These are phyloP conservation scores for Paecilomyces sp. DNA, from an alignment of 2,329 filamentous ascomycete species.

Conservation along the genomic window DNA sequence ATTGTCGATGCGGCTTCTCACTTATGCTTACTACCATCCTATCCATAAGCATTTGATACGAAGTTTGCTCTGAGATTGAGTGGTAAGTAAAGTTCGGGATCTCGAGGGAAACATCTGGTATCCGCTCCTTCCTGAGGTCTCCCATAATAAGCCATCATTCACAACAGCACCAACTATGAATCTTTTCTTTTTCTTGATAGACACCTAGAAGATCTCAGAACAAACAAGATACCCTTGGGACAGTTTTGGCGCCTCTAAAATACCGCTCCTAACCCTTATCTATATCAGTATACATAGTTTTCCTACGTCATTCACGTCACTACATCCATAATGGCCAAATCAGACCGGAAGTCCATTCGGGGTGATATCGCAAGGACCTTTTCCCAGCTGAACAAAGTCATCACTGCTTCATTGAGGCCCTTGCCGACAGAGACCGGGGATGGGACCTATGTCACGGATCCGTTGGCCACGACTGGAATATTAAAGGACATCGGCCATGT, in stretches of 20 bases:
- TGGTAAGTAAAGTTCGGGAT: background rate
- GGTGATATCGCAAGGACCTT: constrained; percentile 29
- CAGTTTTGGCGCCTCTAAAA: background rate
- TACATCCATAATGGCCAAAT: constrained; percentile 12
- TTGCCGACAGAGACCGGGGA: constrained; percentile 35
- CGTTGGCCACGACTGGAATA: constrained; percentile 24
- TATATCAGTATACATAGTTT: background rate
- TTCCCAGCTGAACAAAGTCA: constrained; percentile 29
- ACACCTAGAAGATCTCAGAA: background rate
- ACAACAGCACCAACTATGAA: background rate
- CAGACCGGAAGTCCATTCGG: constrained; percentile 11
- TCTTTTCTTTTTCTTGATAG: background rate
- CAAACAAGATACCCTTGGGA: background rate
- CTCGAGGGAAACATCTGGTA: background rate
- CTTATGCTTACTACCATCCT: background rate
- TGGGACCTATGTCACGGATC: constrained; percentile 30
- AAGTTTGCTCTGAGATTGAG: background rate
- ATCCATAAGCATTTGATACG: background rate
- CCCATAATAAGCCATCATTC: background rate
- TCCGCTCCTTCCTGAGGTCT: background rate
- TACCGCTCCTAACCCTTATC: background rate
- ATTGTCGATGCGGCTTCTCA: background rate
- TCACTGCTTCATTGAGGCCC: constrained; percentile 35
- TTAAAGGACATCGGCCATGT: constrained; percentile 41
- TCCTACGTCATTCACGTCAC: background rate